These are phyloP conservation scores for Gossypium davidsonii DNA, from an alignment of 441 rosid species.

Conservation along the genomic window DNA sequence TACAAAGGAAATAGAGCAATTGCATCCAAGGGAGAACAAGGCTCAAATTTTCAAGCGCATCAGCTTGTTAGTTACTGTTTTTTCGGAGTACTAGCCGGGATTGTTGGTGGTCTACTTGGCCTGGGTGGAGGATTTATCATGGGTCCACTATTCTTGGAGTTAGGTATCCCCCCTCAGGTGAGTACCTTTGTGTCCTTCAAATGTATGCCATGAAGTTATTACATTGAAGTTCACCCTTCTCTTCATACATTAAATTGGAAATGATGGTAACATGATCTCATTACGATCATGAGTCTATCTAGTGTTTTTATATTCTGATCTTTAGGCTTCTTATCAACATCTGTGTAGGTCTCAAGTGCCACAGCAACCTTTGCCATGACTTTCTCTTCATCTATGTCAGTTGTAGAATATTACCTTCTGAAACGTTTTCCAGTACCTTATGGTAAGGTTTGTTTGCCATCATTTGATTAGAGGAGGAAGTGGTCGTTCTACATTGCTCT, in stretches of 20 bases:
- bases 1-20: slow-evolving; percentile 57
- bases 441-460: slow-evolving; percentile 26
- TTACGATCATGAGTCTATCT: not conserved
- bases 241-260: not conserved
- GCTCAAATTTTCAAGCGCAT: slow-evolving; percentile 25
- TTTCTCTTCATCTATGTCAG: slow-evolving; percentile 73
- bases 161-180: slow-evolving; percentile 69
- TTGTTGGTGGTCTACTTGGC: slow-evolving; percentile 70
- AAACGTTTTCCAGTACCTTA: slow-evolving; percentile 68
- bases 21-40: slow-evolving; percentile 51
- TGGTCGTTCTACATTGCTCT: not conserved
- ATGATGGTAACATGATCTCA: not conserved
- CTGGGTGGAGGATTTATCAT: slow-evolving; percentile 70
- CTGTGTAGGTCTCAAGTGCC: slow-evolving; percentile 61
- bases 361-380: slow-evolving; percentile 76
- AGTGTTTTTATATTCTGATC: not conserved
- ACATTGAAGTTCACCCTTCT: not conserved
- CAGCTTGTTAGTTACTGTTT: slow-evolving; percentile 46
- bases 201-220: not conserved
- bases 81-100: slow-evolving; percentile 49
- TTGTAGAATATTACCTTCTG: slow-evolving; percentile 67
- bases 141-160: slow-evolving; percentile 73
- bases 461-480: not conserved
- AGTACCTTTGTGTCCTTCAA: not conserved
- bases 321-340: slow-evolving; percentile 7